A percentile compares a stretch with the other conserved stretches of the same genome.
phyloP scores from a whole-genome alignment of 805 yeast genomes.

The Barnettozyma botsteinii region DNA sequence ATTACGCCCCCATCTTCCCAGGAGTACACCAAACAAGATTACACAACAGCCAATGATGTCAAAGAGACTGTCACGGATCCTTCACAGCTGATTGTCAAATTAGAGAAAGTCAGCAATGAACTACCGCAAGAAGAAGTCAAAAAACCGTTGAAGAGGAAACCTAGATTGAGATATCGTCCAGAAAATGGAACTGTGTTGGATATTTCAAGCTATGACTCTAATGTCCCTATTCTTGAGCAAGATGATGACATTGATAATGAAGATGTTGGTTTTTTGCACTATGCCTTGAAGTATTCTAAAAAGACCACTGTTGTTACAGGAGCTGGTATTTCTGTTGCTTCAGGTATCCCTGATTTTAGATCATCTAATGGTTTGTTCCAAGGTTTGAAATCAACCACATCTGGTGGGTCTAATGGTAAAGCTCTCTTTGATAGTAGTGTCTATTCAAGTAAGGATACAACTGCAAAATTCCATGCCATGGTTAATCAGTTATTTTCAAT shows the following conservation, averaged over 20 bases:
- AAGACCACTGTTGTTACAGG: slow-evolving; percentile 69
- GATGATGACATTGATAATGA: slow-evolving; percentile 29
- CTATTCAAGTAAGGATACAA: slow-evolving; percentile 56
- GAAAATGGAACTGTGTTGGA: slow-evolving; percentile 39
- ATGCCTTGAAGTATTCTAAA: slow-evolving; percentile 49
- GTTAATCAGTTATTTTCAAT: slow-evolving; percentile 54
- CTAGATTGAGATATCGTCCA: slow-evolving; percentile 42
- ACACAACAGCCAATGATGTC: too few species aligned
- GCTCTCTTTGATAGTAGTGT: slow-evolving; percentile 77
- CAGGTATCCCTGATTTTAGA: slow-evolving; percentile 90
- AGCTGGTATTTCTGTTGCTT: slow-evolving; percentile 87
- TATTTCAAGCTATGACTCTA: slow-evolving; percentile 24
- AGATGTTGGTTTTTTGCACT: slow-evolving; percentile 44
- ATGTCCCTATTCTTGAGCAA: slow-evolving; percentile 27
- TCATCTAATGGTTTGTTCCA: slow-evolving; percentile 74
- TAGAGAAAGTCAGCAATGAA: neutral
- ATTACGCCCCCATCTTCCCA: slow-evolving; percentile 27
- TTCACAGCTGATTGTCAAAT: neutral
- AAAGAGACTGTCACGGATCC: neutral
- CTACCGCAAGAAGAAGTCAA: too few species aligned
- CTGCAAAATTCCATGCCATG: slow-evolving; percentile 67
- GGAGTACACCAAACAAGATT: slow-evolving; percentile 5
- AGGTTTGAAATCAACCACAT: slow-evolving; percentile 37
- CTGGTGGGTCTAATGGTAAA: slow-evolving; percentile 44
- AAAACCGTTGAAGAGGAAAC: slow-evolving; percentile 31